Conservation (phyloP, 139 green algal species). For the Chlorella sp. region DNA sequence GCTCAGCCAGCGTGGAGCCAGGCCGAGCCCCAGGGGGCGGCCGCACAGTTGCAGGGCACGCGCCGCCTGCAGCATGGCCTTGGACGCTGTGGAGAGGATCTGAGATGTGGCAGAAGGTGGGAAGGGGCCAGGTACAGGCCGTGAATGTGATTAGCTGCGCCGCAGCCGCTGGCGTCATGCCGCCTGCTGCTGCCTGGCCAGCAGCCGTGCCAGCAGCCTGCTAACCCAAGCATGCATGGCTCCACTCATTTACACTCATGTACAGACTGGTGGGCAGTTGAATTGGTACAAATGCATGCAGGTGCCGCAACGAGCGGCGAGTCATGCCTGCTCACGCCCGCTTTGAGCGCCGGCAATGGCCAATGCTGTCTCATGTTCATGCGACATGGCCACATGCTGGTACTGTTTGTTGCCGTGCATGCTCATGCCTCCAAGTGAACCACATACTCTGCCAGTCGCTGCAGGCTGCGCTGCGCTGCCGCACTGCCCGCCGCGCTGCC, state of each 20-base stretch:
- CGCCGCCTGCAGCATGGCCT: not conserved
- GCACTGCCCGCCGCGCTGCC: not conserved
- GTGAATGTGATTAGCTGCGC: not conserved
- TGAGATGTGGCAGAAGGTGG: not conserved
- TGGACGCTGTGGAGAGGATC: not conserved
- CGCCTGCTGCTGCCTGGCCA: not conserved
- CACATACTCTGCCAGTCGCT: slow-evolving; percentile 36
- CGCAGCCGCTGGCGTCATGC: not conserved
- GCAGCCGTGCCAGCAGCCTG: not conserved
- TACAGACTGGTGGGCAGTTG: not conserved
- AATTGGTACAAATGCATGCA: too few species aligned
- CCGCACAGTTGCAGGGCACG: not conserved
- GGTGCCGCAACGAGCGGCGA: not conserved
- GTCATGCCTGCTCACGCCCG: not conserved
- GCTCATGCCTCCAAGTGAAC: slow-evolving; percentile 38
- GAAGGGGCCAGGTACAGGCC: too few species aligned
- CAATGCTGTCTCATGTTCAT: too few species aligned
- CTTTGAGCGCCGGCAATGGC: too few species aligned
- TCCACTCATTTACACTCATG: not conserved
- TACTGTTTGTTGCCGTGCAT: too few species aligned
- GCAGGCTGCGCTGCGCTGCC: slow-evolving; percentile 3
- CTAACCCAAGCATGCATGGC: not conserved
- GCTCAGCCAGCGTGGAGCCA: not conserved
- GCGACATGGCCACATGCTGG: too few species aligned
- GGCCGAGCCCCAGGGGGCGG: not conserved